Conservation (phyloP, 23 red algal species). For the Gracilaria vermiculophylla region DNA sequence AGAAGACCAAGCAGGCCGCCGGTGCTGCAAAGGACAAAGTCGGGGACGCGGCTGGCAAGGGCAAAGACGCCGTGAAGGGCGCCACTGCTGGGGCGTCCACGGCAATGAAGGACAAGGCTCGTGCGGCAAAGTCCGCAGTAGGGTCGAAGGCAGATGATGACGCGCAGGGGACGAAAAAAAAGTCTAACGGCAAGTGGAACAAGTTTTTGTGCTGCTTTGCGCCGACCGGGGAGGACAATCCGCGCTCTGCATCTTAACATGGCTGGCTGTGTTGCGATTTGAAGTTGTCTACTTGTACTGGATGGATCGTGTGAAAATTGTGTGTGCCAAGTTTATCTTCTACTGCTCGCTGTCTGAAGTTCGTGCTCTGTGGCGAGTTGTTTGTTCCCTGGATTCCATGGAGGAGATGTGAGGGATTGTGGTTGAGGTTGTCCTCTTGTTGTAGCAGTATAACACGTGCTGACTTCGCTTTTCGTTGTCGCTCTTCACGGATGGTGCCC, state of each 20-base stretch:
- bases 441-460: constrained; percentile 18
- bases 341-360: background rate
- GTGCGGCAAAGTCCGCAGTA: background rate
- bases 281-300: background rate
- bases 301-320: background rate
- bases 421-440: background rate
- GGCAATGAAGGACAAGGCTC: background rate
- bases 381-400: background rate
- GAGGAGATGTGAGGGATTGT: background rate
- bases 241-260: background rate
- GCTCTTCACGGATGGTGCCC: background rate
- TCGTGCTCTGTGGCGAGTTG: background rate
- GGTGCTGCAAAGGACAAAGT: background rate
- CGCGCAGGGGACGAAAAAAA: constrained; percentile 2
- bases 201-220: constrained; percentile 23
- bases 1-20: background rate
- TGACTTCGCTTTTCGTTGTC: constrained; percentile 9
- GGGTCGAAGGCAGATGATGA: background rate
- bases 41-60: background rate
- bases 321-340: background rate
- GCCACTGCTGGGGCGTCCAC: background rate
- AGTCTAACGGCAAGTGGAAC: constrained; percentile 20
- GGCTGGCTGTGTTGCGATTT: background rate
- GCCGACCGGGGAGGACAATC: background rate
- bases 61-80: background rate